These are phyloP conservation scores for Tinospora cordifolia DNA, from an alignment of 164 flowering plant species.

Conservation along the genomic window DNA sequence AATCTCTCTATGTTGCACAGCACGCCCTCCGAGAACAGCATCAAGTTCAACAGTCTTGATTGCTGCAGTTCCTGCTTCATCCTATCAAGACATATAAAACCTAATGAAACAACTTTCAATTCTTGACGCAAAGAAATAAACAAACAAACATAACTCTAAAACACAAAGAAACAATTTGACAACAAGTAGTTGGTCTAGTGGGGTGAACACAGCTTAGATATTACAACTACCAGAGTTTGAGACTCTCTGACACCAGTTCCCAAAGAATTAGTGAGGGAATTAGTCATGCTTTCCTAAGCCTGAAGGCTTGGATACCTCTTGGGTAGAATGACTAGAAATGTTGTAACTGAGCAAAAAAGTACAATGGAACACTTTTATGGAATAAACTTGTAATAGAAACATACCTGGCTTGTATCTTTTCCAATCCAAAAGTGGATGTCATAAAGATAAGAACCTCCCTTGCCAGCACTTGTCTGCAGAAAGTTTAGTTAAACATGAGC, in stretches of 20 bases:
- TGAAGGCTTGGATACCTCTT: too few species aligned
- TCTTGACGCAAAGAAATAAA: too few species aligned
- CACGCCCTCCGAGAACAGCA: slow-evolving; percentile 95
- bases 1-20: slow-evolving; percentile 91
- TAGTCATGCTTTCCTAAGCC: too few species aligned
- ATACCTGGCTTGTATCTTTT: slow-evolving; percentile 92
- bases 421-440: slow-evolving; percentile 99
- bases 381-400: slow-evolving; percentile 11
- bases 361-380: not conserved
- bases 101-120: not conserved
- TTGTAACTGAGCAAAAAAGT: not conserved
- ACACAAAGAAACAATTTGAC: too few species aligned
- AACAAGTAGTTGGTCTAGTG: too few species aligned
- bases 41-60: slow-evolving; percentile 97
- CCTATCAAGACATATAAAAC: slow-evolving; percentile 36
- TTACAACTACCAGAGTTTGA: too few species aligned
- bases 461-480: slow-evolving; percentile 71
- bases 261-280: too few species aligned
- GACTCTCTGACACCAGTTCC: too few species aligned
- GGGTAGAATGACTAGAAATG: too few species aligned
- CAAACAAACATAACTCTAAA: too few species aligned
- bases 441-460: slow-evolving; percentile 69
- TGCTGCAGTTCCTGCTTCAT: slow-evolving; percentile 99
- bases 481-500: slow-evolving; percentile 1
- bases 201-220: too few species aligned